A percentile compares a stretch with the other conserved stretches of the same genome.
These are phyloP conservation scores for Aspergillus fumigatus DNA, from an alignment of 2,329 filamentous ascomycete species.

Conservation along the genomic window DNA sequence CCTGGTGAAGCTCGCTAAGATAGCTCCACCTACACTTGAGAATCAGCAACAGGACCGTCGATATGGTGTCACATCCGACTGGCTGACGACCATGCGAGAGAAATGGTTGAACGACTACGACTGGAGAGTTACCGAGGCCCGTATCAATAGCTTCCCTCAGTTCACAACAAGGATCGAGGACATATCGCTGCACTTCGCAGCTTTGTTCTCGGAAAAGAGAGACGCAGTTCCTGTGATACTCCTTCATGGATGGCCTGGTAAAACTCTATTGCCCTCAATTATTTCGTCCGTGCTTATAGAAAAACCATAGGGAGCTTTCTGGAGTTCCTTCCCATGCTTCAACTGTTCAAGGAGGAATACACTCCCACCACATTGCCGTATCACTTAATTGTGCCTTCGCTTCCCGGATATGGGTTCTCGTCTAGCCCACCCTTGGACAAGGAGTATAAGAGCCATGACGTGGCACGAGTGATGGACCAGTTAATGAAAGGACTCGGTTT, in stretches of 20 bases:
- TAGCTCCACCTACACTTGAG: conserved; percentile 48
- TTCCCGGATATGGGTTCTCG: conserved; percentile 29
- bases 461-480: conserved; percentile 24
- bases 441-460: conserved; percentile 19
- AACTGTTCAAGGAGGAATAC: conserved; percentile 24
- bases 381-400: conserved; percentile 28
- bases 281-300: neutral
- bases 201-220: conserved; percentile 44
- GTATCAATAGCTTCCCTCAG: conserved; percentile 50
- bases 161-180: conserved; percentile 44
- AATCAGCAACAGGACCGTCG: conserved; percentile 40
- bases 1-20: conserved; percentile 45
- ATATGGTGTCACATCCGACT: conserved; percentile 46
- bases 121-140: conserved; percentile 39
- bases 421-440: conserved; percentile 26
- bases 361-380: conserved; percentile 24
- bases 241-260: conserved; percentile 37
- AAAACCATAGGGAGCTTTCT: conserved; percentile 25
- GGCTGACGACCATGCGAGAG: conserved; percentile 41
- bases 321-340: conserved; percentile 29
- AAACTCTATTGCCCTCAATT: neutral
- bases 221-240: conserved; percentile 47
- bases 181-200: conserved; percentile 45
- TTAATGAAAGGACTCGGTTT: conserved; percentile 29
- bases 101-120: conserved; percentile 45